Evolutionary conservation across 495 filamentous ascomycete species (phyloP).

Genomic region (Saxophila tyrrhenica): DNA sequence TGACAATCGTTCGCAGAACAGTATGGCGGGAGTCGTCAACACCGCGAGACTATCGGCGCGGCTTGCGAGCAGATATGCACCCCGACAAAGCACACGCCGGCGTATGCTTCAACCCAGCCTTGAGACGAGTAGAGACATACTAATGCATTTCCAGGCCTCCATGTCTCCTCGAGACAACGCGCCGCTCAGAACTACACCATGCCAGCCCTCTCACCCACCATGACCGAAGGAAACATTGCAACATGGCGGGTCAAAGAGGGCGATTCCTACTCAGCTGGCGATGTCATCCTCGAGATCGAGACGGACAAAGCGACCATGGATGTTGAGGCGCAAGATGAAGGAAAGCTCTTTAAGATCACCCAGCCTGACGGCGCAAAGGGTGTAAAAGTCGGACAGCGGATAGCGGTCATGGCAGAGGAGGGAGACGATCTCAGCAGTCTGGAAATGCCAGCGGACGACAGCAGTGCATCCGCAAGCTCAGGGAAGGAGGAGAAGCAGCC

Average conservation of each 20-base stretch:
- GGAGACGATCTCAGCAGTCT: conserved; percentile 62
- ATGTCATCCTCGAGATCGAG: conserved; percentile 76
- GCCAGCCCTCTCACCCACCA: conserved; percentile 77
- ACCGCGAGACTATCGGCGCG: conserved; percentile 7
- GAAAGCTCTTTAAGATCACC: conserved; percentile 66
- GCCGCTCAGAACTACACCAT: conserved; percentile 72
- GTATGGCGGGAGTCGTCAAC: conserved; percentile 13
- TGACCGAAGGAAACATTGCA: conserved; percentile 76
- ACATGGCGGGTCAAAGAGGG: conserved; percentile 65
- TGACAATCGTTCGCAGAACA: not conserved
- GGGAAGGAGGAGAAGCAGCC: conserved; percentile 25
- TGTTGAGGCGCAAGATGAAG: conserved; percentile 79
- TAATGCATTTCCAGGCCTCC: conserved; percentile 43
- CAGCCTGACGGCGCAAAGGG: conserved; percentile 57
- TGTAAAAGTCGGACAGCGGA: conserved; percentile 59
- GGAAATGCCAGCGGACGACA: conserved; percentile 53
- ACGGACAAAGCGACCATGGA: conserved; percentile 86
- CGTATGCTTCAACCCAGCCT: conserved; percentile 16
- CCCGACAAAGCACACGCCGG: conserved; percentile 21
- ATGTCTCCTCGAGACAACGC: conserved; percentile 42
- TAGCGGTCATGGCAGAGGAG: conserved; percentile 63
- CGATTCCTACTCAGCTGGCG: conserved; percentile 62
- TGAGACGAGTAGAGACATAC: conserved; percentile 17
- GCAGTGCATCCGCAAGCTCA: conserved; percentile 15
- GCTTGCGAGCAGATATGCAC: conserved; percentile 18